These are phyloP conservation scores for Neurospora africana DNA, from an alignment of 495 filamentous ascomycete genomes.

Conservation along the genomic window DNA sequence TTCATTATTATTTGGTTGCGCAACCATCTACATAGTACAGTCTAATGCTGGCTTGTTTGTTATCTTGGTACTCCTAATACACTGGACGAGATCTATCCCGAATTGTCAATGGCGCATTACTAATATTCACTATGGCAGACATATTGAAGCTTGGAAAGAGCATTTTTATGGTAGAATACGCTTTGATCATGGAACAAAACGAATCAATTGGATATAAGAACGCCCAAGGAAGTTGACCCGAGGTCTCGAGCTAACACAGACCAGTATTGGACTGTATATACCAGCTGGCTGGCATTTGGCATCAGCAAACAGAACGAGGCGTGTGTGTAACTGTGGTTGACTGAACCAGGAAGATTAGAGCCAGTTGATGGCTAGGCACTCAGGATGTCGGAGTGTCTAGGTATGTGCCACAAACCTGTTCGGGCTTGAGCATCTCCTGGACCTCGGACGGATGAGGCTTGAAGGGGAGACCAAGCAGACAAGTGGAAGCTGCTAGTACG, in stretches of 20 bases:
- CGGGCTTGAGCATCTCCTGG: neutral
- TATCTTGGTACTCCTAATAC: too few species aligned
- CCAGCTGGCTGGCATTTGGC: neutral
- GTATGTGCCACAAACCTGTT: neutral
- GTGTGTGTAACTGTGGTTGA: neutral
- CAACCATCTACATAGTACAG: neutral
- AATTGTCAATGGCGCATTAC: too few species aligned
- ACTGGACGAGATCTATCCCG: too few species aligned
- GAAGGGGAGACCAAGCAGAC: neutral
- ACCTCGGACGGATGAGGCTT: neutral
- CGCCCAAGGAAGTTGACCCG: too few species aligned
- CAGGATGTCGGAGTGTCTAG: neutral
- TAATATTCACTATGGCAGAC: too few species aligned
- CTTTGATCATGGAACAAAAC: too few species aligned
- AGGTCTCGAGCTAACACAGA: too few species aligned
- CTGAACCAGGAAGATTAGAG: neutral
- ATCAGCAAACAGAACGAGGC: neutral
- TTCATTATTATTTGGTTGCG: neutral
- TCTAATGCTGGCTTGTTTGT: too few species aligned
- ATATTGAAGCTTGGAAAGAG: too few species aligned
- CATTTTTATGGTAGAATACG: too few species aligned
- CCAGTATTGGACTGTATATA: too few species aligned
- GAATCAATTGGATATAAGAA: too few species aligned
- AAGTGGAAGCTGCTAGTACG: neutral
- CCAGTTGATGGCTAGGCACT: neutral